Percentiles rank a stretch among this genome's conserved stretches.
Conservation (phyloP, 768 basidiomycete genomes). For the Roridomyces roridus region DNA sequence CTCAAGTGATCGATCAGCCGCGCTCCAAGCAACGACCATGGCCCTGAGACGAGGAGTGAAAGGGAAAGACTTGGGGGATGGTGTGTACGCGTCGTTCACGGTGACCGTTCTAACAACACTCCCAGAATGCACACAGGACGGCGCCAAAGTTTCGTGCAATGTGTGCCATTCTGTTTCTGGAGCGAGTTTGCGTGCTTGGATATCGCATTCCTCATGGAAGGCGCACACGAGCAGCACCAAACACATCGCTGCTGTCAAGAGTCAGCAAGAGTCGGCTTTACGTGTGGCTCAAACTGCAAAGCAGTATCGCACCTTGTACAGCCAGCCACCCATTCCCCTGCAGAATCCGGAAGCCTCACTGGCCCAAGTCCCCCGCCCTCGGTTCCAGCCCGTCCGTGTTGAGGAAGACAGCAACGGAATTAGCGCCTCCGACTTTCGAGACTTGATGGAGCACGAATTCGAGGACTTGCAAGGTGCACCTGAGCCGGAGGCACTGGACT, state of each 20-base stretch:
- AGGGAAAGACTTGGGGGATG: background rate
- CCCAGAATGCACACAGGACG: background rate
- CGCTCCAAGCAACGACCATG: background rate
- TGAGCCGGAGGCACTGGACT: background rate
- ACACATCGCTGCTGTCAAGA: background rate
- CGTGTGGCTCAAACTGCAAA: no score
- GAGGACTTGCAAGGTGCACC: background rate
- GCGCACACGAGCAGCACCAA: background rate
- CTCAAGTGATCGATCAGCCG: background rate
- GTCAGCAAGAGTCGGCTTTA: background rate
- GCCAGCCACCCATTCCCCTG: background rate
- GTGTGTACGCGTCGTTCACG: no score
- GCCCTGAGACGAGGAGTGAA: background rate
- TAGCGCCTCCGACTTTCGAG: background rate
- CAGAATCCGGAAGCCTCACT: background rate
- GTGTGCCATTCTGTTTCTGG: background rate
- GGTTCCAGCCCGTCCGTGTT: background rate
- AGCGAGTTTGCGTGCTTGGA: background rate
- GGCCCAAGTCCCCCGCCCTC: background rate
- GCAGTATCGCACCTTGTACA: background rate
- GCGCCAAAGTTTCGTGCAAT: background rate
- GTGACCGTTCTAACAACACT: no score
- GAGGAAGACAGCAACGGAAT: conserved; percentile 8
- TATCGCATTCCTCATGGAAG: background rate
- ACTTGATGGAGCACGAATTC: conserved; percentile 2